A percentile compares a stretch with the other conserved stretches of the same genome.
phyloP scores from a whole-genome alignment of 495 filamentous ascomycete species.

The Pseudevernia furfuracea region DNA sequence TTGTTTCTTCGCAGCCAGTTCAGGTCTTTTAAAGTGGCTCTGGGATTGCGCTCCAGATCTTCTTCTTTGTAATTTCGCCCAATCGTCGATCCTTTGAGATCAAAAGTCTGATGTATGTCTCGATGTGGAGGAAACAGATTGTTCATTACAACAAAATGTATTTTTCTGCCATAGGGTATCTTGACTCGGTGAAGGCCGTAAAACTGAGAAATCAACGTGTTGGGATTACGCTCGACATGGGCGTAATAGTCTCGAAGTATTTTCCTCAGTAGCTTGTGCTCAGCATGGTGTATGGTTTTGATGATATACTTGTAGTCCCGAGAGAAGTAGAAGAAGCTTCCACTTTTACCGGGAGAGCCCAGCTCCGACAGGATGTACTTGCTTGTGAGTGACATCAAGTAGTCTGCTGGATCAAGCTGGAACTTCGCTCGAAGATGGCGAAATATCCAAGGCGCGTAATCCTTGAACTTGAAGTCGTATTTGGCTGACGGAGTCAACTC shows the following conservation, averaged over 20 bases:
- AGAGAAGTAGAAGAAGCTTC: slow-evolving; percentile 99
- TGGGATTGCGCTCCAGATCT: slow-evolving; percentile 76
- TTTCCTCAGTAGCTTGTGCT: slow-evolving; percentile 90
- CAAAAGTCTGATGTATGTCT: slow-evolving; percentile 95
- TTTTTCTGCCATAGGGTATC: slow-evolving; percentile 96
- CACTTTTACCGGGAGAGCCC: slow-evolving; percentile 95
- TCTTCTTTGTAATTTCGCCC: slow-evolving; percentile 87
- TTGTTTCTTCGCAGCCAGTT: slow-evolving; percentile 89
- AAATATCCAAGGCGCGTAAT: slow-evolving; percentile 99
- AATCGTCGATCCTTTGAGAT: slow-evolving; percentile 94
- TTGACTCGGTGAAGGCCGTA: slow-evolving; percentile 97
- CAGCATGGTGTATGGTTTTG: slow-evolving; percentile 96
- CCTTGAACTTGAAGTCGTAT: slow-evolving; percentile 99
- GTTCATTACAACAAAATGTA: slow-evolving; percentile 99
- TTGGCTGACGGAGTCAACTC: slow-evolving; percentile 96
- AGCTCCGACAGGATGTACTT: slow-evolving; percentile 98
- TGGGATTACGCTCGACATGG: slow-evolving; percentile 87
- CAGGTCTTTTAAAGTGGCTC: slow-evolving; percentile 90
- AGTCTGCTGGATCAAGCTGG: slow-evolving; percentile 89
- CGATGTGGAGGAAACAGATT: slow-evolving; percentile 96
- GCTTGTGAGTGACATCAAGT: slow-evolving; percentile 94
- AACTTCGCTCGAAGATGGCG: slow-evolving; percentile 85
- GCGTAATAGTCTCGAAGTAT: slow-evolving; percentile 90
- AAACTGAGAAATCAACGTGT: slow-evolving; percentile 95
- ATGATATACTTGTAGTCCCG: slow-evolving; percentile 99